Conservation (phyloP, 2,329 filamentous ascomycete species). For the Ophiostoma tasmaniense region DNA sequence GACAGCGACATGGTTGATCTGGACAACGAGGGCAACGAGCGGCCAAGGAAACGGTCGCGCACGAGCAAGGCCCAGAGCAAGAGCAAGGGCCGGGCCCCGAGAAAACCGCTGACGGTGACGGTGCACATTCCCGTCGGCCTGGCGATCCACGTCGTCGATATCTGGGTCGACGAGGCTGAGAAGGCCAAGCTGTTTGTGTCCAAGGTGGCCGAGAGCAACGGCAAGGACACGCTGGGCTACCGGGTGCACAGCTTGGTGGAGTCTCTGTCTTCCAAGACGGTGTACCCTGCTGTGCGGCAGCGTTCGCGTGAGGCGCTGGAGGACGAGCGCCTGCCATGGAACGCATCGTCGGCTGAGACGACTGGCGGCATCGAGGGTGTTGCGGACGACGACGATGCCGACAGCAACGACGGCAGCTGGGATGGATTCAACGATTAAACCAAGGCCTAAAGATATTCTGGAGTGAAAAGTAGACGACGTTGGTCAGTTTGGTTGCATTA, state of each 20-base stretch:
- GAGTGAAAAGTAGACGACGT: neutral
- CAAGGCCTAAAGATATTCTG: neutral
- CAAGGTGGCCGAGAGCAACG: conserved; percentile 21
- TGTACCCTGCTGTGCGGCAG: conserved; percentile 62
- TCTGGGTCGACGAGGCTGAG: conserved; percentile 61
- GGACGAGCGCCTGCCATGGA: conserved; percentile 66
- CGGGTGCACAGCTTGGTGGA: conserved; percentile 47
- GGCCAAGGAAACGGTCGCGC: conserved; percentile 21
- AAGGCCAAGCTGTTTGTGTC: conserved; percentile 27
- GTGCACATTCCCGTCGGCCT: conserved; percentile 65
- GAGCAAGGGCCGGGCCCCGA: conserved; percentile 12
- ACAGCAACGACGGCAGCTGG: conserved; percentile 47
- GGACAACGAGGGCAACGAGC: conserved; percentile 24
- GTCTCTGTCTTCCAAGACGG: conserved; percentile 46
- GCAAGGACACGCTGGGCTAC: conserved; percentile 38
- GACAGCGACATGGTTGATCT: conserved; percentile 1
- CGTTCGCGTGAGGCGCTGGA: conserved; percentile 61
- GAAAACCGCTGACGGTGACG: conserved; percentile 23
- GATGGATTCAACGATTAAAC: conserved; percentile 57
- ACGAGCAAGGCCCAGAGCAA: conserved; percentile 23
- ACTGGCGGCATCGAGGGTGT: conserved; percentile 22
- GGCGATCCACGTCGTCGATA: conserved; percentile 77
- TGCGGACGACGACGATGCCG: conserved; percentile 32
- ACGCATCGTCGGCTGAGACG: conserved; percentile 29
- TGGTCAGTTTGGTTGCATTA: neutral